Percentiles rank a stretch among this genome's conserved stretches.
Evolutionary conservation across 148 eudicot genomes (phyloP).

Genomic region (Limonium bicolor): DNA sequence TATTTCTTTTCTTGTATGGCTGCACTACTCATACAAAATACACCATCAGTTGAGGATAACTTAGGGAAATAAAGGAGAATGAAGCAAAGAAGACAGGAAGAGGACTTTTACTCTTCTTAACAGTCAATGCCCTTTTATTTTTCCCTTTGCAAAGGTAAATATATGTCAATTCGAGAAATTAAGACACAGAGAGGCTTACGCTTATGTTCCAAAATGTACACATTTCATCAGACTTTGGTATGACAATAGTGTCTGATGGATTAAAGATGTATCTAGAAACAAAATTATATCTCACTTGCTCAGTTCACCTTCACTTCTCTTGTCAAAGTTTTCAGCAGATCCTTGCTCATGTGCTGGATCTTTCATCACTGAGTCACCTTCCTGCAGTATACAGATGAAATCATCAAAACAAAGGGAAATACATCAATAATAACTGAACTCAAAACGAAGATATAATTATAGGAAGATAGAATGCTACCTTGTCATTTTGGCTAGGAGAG

Average conservation of each 20-base stretch:
- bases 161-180: too few relatives aligned
- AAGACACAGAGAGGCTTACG: too few relatives aligned
- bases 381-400: slow-evolving; percentile 23
- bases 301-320: slow-evolving; percentile 49
- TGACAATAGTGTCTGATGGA: too few relatives aligned
- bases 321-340: slow-evolving; percentile 4
- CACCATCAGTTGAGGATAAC: too few relatives aligned
- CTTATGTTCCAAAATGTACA: too few relatives aligned
- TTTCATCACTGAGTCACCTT: slow-evolving; percentile 11
- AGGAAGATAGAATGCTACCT: slow-evolving; percentile 2
- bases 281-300: slow-evolving; percentile 32
- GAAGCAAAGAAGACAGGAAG: background rate
- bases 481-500: slow-evolving; percentile 24
- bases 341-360: slow-evolving; percentile 10
- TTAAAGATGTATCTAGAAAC: too few relatives aligned
- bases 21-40: too few relatives aligned
- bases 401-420: background rate
- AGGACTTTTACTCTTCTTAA: too few relatives aligned
- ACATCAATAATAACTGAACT: background rate
- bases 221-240: too few relatives aligned
- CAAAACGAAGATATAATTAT: background rate
- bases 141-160: too few relatives aligned
- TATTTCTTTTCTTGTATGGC: slow-evolving; percentile 16
- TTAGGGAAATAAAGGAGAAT: too few relatives aligned
- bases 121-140: too few relatives aligned